phyloP scores from a whole-genome alignment of 164 flowering plant genomes.

The Aristolochia fimbriata region DNA sequence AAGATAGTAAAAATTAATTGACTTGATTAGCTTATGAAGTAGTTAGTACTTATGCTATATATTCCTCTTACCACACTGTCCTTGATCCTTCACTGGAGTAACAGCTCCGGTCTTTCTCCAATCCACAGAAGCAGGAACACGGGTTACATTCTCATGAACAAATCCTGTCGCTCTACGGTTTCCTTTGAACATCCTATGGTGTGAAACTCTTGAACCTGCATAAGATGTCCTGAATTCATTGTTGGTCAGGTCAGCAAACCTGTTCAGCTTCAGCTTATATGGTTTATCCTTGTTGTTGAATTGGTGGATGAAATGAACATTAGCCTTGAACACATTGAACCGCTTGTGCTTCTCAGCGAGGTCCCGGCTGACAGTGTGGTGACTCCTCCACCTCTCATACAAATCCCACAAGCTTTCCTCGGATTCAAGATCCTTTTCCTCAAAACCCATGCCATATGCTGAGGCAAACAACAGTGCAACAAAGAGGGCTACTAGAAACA shows the following conservation, averaged over 20 bases:
- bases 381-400: slow-evolving; percentile 61
- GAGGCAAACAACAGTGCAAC: slow-evolving; percentile 21
- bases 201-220: slow-evolving; percentile 45
- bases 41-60: not conserved
- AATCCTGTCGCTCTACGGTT: slow-evolving; percentile 25
- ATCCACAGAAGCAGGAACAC: slow-evolving; percentile 44
- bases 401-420: slow-evolving; percentile 47
- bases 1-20: too few relatives aligned
- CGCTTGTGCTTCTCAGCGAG: slow-evolving; percentile 46
- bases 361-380: slow-evolving; percentile 39
- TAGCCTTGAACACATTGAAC: slow-evolving; percentile 57
- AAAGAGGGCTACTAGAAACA: slow-evolving; percentile 20
- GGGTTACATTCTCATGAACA: slow-evolving; percentile 35
- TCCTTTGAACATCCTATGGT: slow-evolving; percentile 49
- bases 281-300: slow-evolving; percentile 46
- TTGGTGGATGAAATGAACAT: slow-evolving; percentile 33
- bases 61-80: slow-evolving; percentile 53
- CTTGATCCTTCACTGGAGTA: slow-evolving; percentile 59
- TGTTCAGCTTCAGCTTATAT: slow-evolving; percentile 50
- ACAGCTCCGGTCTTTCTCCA: slow-evolving; percentile 79
- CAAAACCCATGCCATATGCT: slow-evolving; percentile 31
- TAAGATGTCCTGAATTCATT: slow-evolving; percentile 44
- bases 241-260: slow-evolving; percentile 61
- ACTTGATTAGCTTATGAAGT: not conserved
- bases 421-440: slow-evolving; percentile 41